Evolutionary conservation across 148 eudicot species (phyloP).

Genomic region (Euryodendron excelsum): DNA sequence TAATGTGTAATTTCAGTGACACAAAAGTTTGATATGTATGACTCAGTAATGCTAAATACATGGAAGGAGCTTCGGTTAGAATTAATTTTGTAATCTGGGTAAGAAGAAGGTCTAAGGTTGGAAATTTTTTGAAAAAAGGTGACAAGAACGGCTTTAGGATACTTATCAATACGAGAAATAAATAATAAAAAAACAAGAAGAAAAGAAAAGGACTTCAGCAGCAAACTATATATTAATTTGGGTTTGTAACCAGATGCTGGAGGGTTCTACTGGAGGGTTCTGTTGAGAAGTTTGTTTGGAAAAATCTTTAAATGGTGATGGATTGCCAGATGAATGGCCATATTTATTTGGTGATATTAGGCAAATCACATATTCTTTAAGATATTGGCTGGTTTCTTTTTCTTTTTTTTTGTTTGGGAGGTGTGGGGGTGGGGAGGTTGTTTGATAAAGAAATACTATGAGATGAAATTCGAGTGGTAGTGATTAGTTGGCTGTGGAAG

Average conservation of each 20-base stretch:
- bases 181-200: too few species aligned
- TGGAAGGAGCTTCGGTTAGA: neutral
- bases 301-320: too few species aligned
- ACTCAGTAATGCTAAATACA: neutral
- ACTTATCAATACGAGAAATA: too few species aligned
- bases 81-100: neutral
- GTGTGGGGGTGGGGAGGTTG: too few species aligned
- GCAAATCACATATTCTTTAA: too few species aligned
- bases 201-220: neutral
- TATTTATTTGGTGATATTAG: too few species aligned
- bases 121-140: neutral
- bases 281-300: neutral
- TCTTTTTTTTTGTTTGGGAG: neutral
- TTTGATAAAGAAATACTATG: too few species aligned
- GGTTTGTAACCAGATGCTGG: neutral
- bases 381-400: too few species aligned
- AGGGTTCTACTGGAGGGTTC: neutral
- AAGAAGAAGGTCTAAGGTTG: neutral
- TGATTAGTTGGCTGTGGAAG: too few species aligned
- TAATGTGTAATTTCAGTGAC: neutral
- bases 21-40: neutral
- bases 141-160: neutral
- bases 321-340: neutral
- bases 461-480: too few species aligned
- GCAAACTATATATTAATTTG: neutral